Conservation (phyloP, 2,329 filamentous ascomycete genomes). For the Fusarium sterilihyphosum region DNA sequence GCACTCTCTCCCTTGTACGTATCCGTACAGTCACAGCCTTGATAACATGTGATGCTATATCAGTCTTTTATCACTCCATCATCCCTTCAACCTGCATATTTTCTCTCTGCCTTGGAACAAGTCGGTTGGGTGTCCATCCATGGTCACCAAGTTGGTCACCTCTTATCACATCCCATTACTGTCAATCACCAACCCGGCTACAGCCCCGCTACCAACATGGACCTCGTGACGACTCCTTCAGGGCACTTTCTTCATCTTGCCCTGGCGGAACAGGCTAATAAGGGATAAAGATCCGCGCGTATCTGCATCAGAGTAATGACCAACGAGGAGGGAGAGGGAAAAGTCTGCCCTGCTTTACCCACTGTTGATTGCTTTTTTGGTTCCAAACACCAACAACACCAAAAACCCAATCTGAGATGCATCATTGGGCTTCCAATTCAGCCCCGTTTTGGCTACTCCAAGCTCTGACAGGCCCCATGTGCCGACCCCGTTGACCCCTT, state of each 20-base stretch:
- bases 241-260: constrained; percentile 27
- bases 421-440: constrained; percentile 26
- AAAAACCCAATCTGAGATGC: constrained; percentile 22
- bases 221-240: constrained; percentile 39
- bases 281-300: constrained; percentile 31
- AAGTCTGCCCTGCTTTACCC: constrained; percentile 23
- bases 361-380: constrained; percentile 19
- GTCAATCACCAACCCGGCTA: constrained; percentile 26
- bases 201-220: constrained; percentile 36
- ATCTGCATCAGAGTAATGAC: constrained; percentile 17
- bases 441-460: constrained; percentile 4
- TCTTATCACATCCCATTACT: constrained; percentile 33
- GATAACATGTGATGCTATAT: constrained; percentile 27
- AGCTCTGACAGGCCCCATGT: constrained; percentile 19
- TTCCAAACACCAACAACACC: constrained; percentile 32
- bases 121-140: constrained; percentile 21
- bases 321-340: constrained; percentile 10
- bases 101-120: constrained; percentile 15
- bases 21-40: not conserved
- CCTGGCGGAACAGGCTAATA: constrained; percentile 33
- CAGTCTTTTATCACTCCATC: constrained; percentile 14
- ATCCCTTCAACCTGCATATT: not conserved
- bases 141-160: constrained; percentile 29
- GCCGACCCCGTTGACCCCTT: constrained; percentile 17
- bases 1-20: constrained; percentile 1